Conservation (phyloP, 139 green algal genomes). For the Deuterostichococcus epilithicus region DNA sequence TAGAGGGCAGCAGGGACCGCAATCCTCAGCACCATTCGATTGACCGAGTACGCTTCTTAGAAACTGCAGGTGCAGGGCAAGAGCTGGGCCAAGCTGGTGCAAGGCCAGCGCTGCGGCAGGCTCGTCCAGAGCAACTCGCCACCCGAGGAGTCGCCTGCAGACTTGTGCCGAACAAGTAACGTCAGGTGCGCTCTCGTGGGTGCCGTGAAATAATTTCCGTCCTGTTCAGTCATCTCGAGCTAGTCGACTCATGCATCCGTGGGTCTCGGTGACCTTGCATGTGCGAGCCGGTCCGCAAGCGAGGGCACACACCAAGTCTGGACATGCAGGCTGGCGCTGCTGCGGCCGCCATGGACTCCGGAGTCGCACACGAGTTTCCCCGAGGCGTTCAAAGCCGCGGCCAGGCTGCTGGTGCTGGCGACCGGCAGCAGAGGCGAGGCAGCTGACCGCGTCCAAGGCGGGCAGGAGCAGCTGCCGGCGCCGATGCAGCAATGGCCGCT, state of each 20-base stretch:
- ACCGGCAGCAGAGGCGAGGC: neutral
- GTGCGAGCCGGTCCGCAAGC: too few relatives aligned
- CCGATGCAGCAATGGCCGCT: neutral
- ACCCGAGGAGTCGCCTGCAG: neutral
- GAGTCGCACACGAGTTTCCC: neutral
- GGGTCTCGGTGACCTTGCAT: too few relatives aligned
- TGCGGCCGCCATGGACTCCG: conserved; percentile 1
- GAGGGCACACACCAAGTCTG: too few relatives aligned
- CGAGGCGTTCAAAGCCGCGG: neutral
- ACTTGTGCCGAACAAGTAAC: neutral
- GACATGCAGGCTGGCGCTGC: conserved; percentile 1
- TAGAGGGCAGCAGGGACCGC: neutral
- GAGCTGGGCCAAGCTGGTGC: conserved; percentile 11
- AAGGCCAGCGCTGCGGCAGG: conserved; percentile 5
- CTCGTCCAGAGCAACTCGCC: conserved; percentile 1
- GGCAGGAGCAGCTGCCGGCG: neutral
- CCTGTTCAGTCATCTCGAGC: too few relatives aligned
- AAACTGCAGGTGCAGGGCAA: conserved; percentile 16
- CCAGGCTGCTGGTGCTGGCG: neutral
- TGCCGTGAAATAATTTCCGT: too few relatives aligned
- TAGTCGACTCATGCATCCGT: too few relatives aligned
- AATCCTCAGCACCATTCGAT: too few relatives aligned
- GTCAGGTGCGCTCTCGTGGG: neutral
- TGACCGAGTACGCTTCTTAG: neutral
- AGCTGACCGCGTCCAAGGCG: too few relatives aligned